A percentile compares a stretch with the other conserved stretches of the same genome.
Evolutionary conservation across 1,284 basidiomycete genomes (phyloP).

Genomic region (Dichomitus squalens): DNA sequence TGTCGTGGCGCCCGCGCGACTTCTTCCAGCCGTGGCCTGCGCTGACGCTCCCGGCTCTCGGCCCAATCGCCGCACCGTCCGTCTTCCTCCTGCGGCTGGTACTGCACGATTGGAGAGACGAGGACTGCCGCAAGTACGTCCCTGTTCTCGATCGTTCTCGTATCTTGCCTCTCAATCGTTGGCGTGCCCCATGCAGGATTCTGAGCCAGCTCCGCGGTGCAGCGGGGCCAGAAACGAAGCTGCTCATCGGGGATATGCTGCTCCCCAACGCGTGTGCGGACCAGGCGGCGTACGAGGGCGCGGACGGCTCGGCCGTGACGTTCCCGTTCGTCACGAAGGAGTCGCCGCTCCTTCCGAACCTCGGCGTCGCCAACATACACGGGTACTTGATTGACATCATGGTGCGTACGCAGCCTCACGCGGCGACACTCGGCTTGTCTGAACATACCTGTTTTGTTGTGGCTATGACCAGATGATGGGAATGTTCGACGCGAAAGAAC

Average conservation of each 20-base stretch:
- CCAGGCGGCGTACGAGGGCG: constrained; percentile 9
- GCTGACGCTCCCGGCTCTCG: not conserved
- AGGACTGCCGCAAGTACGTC: constrained; percentile 24
- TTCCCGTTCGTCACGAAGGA: constrained; percentile 10
- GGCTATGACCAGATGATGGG: constrained; percentile 60
- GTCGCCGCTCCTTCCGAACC: constrained; percentile 11
- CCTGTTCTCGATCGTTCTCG: not conserved
- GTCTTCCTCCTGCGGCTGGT: constrained; percentile 71
- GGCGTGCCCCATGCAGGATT: constrained; percentile 27
- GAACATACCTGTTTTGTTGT: not conserved
- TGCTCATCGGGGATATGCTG: constrained; percentile 58
- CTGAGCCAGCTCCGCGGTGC: constrained; percentile 36
- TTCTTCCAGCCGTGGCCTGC: constrained; percentile 53
- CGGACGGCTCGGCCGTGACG: constrained; percentile 7
- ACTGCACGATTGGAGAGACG: constrained; percentile 72
- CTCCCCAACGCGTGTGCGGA: constrained; percentile 12
- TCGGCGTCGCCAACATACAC: constrained; percentile 5
- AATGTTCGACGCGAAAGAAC: constrained; percentile 63
- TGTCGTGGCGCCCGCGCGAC: constrained; percentile 51
- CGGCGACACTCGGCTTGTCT: constrained; percentile 33
- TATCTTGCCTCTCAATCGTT: not conserved
- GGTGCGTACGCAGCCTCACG: constrained; percentile 45
- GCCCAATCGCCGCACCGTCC: constrained; percentile 28
- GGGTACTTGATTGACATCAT: constrained; percentile 51
- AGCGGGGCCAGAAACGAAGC: constrained; percentile 47